Evolutionary conservation across 306 rosid species (phyloP), one percentile per base, ranked within the genome.

Genomic region (Prunus kanzakura): DNA sequence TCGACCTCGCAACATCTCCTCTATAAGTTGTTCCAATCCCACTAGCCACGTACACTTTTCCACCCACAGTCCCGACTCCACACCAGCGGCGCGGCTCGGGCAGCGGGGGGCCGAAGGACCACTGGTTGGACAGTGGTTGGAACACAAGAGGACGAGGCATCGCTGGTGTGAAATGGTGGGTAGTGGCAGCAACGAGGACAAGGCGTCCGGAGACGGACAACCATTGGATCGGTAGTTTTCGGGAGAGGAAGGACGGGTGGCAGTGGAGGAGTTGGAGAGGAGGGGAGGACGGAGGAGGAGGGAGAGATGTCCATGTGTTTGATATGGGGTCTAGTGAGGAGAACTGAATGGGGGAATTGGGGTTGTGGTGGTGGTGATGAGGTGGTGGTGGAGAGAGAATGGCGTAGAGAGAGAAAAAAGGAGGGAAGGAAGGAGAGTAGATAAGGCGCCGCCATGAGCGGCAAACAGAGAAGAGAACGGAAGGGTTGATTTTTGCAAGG

Each of bases 401-500:
- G 6, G 46, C 74, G 3, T 70, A 70, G 3, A 70, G 65, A 2
- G 66, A 72, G 8, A 72, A 62, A 15, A 55, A 72, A 0, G 66
- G 54, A 20, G 76, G 76, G 76, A 72, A 72, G 14, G 15, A 35
- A 43, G 22, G 52, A 19, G 76, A 55, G 66, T 72, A 72, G 14
- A 56, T 35, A 8, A 72, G 22, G 66, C 51, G 38, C 52, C 76
- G 52, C 76, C 76, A 72, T 11, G 76, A 55, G 51, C 38, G 54
- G 65, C 65, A 72, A 30, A 72, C 76, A 2, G 65, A 12, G 65
- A 5, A 56, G 3, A 72, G 4, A 15, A 4, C 6, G 8, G 66
- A 14, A 13, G 76, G 76, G 51, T 56, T 19, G 52, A 72, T 27
- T 29, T 16, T 25, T 27, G 41, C 18, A 61, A 61, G 66, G 66